Evolutionary conservation across 352 stramenopile genomes (phyloP), one percentile per base, ranked within the genome.

Genomic region (Phytopythium kandeliae): DNA sequence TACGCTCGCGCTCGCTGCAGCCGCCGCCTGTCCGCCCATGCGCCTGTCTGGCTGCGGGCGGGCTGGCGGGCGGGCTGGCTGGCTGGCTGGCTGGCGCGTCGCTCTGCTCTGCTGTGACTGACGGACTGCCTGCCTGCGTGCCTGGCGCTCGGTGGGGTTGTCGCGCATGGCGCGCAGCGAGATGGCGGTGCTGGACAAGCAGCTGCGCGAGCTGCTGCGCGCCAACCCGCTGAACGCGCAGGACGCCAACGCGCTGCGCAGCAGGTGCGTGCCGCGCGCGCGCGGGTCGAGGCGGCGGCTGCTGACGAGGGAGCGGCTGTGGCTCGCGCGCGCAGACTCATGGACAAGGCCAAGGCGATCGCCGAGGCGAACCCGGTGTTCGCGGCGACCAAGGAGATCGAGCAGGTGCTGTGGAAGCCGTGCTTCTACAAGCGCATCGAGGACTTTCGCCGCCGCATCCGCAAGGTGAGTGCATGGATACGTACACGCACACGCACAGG

Each of bases 371-470:
- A 70, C n/a, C 67, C 79, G 13, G 50, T 58, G 3, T 84, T 90
- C 46, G 78, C 79, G 17, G 78, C 78, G 15, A 33, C 54, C 17
- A 87, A 86, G 50, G 79, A 93, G 58, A 63, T 89, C 16, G 82
- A 93, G 52, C 76, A 88, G 46, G 78, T 78, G 53, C 69, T 96
- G 30, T 96, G 87, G 87, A 96, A 96, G 58, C 85, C 76, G 17
- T 96, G 86, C 59, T 95, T 95, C 55, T 96, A 96, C 62, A 91
- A 91, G 53, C 77, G 85, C 59, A 96, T 96, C 49, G 87, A 92
- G 51, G 79, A 91, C 53, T 96, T 96, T 49, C 85, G 86, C 10
- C 81, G 77, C 10, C 78, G 80, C 51, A 89, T 95, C 42, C 82
- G 85, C 60, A 94, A 94, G 65, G 50, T 70, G 42, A 5, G 13